Percentiles rank a stretch among this genome's conserved stretches.
Evolutionary conservation across 805 yeast genomes (phyloP).

Genomic region (Candida maris): DNA sequence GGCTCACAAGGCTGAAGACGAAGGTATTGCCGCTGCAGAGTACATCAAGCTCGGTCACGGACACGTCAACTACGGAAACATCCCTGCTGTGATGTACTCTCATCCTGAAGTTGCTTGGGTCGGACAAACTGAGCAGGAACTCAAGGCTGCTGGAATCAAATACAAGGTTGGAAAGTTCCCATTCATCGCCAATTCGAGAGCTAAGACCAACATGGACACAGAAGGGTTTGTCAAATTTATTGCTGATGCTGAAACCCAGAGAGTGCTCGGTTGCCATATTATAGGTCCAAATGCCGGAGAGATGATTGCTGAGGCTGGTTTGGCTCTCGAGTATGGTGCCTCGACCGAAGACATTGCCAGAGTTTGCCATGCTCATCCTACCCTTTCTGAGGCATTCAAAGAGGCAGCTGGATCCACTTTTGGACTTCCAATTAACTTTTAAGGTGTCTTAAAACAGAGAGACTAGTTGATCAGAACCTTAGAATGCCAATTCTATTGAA

Average conservation of each 20-base stretch:
- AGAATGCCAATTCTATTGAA: neutral
- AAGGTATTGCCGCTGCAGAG: conserved; percentile 98
- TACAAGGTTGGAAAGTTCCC: conserved; percentile 98
- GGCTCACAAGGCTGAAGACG: conserved; percentile 99
- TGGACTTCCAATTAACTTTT: conserved; percentile 87
- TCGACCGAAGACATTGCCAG: conserved; percentile 96
- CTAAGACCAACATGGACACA: conserved; percentile 94
- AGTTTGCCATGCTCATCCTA: conserved; percentile 98
- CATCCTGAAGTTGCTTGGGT: conserved; percentile 99
- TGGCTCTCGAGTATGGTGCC: conserved; percentile 98
- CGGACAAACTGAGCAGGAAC: conserved; percentile 92
- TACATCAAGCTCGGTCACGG: conserved; percentile 91
- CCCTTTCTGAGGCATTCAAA: conserved; percentile 95
- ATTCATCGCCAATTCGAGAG: conserved; percentile 98
- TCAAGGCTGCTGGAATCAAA: conserved; percentile 86
- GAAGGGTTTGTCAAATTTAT: conserved; percentile 96
- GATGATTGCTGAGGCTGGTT: conserved; percentile 98
- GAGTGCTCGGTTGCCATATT: conserved; percentile 94
- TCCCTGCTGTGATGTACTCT: conserved; percentile 98
- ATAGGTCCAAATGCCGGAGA: conserved; percentile 99
- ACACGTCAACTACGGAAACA: conserved; percentile 96
- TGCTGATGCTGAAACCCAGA: conserved; percentile 95
- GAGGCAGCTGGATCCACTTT: conserved; percentile 95
- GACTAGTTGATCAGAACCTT: neutral
- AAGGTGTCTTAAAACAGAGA: conserved; percentile 18